A percentile compares a stretch with the other conserved stretches of the same genome.
phyloP scores from a whole-genome alignment of 495 filamentous ascomycete genomes.

The Thermochaetoides thermophila region DNA sequence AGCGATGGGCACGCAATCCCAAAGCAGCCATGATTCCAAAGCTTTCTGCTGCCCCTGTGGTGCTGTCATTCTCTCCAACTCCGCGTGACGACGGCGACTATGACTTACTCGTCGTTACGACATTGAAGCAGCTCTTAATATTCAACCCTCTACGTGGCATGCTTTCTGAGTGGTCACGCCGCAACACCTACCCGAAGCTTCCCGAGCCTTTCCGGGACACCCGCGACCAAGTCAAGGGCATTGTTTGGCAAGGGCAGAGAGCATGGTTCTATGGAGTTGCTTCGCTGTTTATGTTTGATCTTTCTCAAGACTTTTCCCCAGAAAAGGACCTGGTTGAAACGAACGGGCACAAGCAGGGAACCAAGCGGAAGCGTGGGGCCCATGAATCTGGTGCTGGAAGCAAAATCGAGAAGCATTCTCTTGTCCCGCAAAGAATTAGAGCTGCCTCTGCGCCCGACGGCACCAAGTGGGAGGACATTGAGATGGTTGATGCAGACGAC shows the following conservation, averaged over 20 bases:
- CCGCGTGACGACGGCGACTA: slow-evolving; percentile 27
- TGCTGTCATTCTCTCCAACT: slow-evolving; percentile 48
- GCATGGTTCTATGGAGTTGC: slow-evolving; percentile 75
- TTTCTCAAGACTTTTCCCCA: slow-evolving; percentile 50
- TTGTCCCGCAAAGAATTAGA: slow-evolving; percentile 19
- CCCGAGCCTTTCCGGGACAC: slow-evolving; percentile 56
- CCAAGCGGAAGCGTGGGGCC: slow-evolving; percentile 39
- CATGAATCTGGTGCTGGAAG: slow-evolving; percentile 41
- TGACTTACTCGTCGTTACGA: slow-evolving; percentile 59
- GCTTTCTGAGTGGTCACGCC: slow-evolving; percentile 70
- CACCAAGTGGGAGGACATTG: slow-evolving; percentile 22
- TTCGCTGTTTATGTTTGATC: slow-evolving; percentile 89
- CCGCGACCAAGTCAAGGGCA: slow-evolving; percentile 65
- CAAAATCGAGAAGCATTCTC: slow-evolving; percentile 41
- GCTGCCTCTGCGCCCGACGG: slow-evolving; percentile 31
- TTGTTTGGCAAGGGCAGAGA: slow-evolving; percentile 66
- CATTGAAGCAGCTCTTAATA: slow-evolving; percentile 57
- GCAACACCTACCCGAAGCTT: slow-evolving; percentile 60
- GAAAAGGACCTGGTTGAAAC: slow-evolving; percentile 5
- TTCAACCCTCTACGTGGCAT: slow-evolving; percentile 61
- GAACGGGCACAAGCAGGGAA: slow-evolving; percentile 20
- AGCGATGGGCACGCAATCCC: slow-evolving; percentile 51
- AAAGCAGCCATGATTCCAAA: slow-evolving; percentile 60
- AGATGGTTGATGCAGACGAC: slow-evolving; percentile 26
- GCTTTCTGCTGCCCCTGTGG: slow-evolving; percentile 42